Conservation (phyloP, 1,284 basidiomycete species). For the Heliocybe sulcata region DNA sequence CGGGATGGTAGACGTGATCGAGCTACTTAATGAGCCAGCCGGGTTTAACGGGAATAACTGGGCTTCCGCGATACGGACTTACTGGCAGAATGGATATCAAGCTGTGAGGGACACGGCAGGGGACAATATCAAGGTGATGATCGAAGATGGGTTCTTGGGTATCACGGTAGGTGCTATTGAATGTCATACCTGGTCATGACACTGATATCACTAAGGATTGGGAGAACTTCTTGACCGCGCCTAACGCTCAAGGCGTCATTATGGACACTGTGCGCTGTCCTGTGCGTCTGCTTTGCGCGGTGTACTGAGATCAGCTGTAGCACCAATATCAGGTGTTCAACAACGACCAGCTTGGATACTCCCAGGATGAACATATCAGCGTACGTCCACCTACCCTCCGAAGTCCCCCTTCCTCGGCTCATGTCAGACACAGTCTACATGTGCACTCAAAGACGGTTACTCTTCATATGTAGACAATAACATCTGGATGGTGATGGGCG, state of each 20-base stretch:
- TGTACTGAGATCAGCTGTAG: conserved; percentile 19
- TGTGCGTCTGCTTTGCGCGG: conserved; percentile 1
- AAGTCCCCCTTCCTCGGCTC: conserved; percentile 6
- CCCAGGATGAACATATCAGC: conserved; percentile 47
- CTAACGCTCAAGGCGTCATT: conserved; percentile 43
- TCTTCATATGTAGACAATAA: conserved; percentile 37
- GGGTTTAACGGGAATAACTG: conserved; percentile 39
- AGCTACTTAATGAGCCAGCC: conserved; percentile 61
- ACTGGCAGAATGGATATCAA: conserved; percentile 50
- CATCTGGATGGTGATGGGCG: conserved; percentile 61
- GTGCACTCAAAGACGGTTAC: conserved; percentile 30
- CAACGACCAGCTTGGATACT: conserved; percentile 44
- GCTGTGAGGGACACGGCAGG: conserved; percentile 42
- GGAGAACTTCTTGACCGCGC: conserved; percentile 51
- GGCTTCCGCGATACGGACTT: conserved; percentile 35
- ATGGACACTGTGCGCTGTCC: conserved; percentile 49
- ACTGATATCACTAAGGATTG: conserved; percentile 28
- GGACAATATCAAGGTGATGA: conserved; percentile 48
- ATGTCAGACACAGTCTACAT: conserved; percentile 32
- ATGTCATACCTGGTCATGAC: conserved; percentile 7
- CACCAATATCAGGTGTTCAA: conserved; percentile 82
- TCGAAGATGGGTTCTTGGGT: conserved; percentile 69
- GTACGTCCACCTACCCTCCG: conserved; percentile 22
- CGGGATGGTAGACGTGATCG: conserved; percentile 49
- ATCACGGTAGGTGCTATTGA: conserved; percentile 35